phyloP scores from a whole-genome alignment of 305 asterid genomes.

The Fraxinus platypoda region DNA sequence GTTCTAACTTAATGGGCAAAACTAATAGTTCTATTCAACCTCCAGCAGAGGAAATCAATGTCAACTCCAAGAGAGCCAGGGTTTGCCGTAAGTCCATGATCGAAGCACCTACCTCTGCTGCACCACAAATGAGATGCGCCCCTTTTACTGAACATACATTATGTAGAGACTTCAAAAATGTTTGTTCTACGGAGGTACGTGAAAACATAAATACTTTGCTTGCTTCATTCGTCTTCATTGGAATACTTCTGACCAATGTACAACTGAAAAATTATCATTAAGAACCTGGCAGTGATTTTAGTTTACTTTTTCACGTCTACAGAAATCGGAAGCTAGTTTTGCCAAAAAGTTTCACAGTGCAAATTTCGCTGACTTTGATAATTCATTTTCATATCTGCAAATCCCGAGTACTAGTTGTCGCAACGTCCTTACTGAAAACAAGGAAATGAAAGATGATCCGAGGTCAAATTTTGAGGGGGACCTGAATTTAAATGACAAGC shows the following conservation, averaged over 20 bases:
- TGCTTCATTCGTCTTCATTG: constrained; percentile 12
- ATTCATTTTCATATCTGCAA: constrained; percentile 34
- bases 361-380: constrained; percentile 33
- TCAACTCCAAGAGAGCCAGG: constrained; percentile 29
- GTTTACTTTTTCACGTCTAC: constrained; percentile 26
- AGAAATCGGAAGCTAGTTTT: constrained; percentile 33
- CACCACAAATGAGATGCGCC: constrained; percentile 29
- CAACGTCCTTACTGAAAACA: constrained; percentile 28
- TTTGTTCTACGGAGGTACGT: constrained; percentile 37
- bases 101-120: constrained; percentile 25
- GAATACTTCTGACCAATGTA: constrained; percentile 17
- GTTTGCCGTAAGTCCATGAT: constrained; percentile 20
- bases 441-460: constrained; percentile 36
- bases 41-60: constrained; percentile 29
- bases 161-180: constrained; percentile 36
- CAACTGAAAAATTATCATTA: constrained; percentile 14
- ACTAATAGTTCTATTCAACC: constrained; percentile 22
- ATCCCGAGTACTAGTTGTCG: constrained; percentile 30
- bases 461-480: constrained; percentile 28
- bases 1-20: constrained; percentile 22
- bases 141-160: constrained; percentile 29
- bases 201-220: constrained; percentile 13
- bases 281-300: constrained; percentile 18
- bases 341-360: constrained; percentile 26
- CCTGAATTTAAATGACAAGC: constrained; percentile 31